Percentiles rank a stretch among this genome's conserved stretches.
Evolutionary conservation across 2,329 filamentous ascomycete species (phyloP).

Genomic region (Colletotrichum plurivorum): DNA sequence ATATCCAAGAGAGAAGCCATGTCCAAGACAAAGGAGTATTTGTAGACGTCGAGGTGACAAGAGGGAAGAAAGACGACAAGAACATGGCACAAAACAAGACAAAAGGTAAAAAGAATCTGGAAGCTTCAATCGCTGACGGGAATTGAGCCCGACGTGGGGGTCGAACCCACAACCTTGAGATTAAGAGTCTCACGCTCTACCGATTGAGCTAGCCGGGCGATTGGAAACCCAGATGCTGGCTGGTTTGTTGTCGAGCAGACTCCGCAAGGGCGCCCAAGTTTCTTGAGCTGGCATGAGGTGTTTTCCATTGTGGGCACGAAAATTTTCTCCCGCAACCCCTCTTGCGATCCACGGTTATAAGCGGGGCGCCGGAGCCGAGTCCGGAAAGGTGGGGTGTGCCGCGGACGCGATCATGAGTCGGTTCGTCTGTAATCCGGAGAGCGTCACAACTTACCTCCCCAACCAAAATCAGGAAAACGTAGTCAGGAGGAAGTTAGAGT

Average conservation of each 20-base stretch:
- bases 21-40: too few relatives aligned
- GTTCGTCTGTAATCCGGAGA: conserved; percentile 5
- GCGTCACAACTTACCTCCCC: not conserved
- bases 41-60: too few relatives aligned
- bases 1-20: not conserved
- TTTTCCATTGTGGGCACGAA: not conserved
- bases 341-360: too few relatives aligned
- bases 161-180: conserved; percentile 72
- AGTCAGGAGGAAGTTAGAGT: not conserved
- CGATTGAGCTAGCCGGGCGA: conserved; percentile 76
- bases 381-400: conserved; percentile 7
- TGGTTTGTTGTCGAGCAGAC: not conserved
- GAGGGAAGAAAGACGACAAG: too few relatives aligned
- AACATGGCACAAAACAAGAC: fast-evolving
- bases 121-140: conserved; percentile 37
- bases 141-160: conserved; percentile 41
- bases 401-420: not conserved
- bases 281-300: not conserved
- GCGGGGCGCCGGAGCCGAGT: conserved; percentile 2
- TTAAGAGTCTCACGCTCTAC: conserved; percentile 83
- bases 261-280: too few relatives aligned
- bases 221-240: conserved; percentile 36
- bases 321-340: too few relatives aligned
- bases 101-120: conserved; percentile 3
- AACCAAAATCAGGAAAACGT: not conserved